Base-by-base conservation (phyloP, 1,284 basidiomycete species). In the Naganishia sp. region DNA sequence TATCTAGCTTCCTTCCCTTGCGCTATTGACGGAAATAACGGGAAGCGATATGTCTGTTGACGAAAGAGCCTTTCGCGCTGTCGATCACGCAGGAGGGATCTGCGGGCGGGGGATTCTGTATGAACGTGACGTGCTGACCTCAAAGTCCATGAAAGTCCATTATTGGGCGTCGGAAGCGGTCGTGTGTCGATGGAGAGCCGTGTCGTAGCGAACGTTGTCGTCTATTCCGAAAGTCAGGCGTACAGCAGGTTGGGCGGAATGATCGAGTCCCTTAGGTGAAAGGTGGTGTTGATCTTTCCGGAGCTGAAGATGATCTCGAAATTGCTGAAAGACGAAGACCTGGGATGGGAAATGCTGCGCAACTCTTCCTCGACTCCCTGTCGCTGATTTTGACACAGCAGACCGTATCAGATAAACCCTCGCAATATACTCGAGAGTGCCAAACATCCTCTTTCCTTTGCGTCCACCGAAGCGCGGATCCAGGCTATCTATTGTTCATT, bases 401-500 rank as follows among this genome's bases (percentile, higher is more conserved):
- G 35, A 10, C 13, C 35, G 4, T 39, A 39, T 9, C 7, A 39
- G 10, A 39, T 39, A 39, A 13, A 39, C 35, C 35, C 35, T 39
- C 28, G 35, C 2, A 4, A 39, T 2, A 9, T 39, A 39, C 35
- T n/a, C 45, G 11, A 13, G 18, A 18, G 9, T 2, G 18, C 15
- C 7, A 35, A 52, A 18, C 17, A 28, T 31, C 31, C 25, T 52
- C 31, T 52, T 31, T 52, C 25, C 31, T 52, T 35, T 28, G 25
- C 25, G 21, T 52, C 23, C 50, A 17, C 50, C 17, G 23, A 21
- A 23, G 25, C 21, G 50, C 50, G 21, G 25, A 52, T 32, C 50
- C 50, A 23, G 50, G 50, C 25, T 52, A 31, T 31, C 50, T 52
- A 52, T 52, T 52, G 50, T 52, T 52, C 50, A 52, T 35, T 52